Evolutionary conservation across 2,329 filamentous ascomycete species (phyloP).

Genomic region (Colletotrichum paranaense): DNA sequence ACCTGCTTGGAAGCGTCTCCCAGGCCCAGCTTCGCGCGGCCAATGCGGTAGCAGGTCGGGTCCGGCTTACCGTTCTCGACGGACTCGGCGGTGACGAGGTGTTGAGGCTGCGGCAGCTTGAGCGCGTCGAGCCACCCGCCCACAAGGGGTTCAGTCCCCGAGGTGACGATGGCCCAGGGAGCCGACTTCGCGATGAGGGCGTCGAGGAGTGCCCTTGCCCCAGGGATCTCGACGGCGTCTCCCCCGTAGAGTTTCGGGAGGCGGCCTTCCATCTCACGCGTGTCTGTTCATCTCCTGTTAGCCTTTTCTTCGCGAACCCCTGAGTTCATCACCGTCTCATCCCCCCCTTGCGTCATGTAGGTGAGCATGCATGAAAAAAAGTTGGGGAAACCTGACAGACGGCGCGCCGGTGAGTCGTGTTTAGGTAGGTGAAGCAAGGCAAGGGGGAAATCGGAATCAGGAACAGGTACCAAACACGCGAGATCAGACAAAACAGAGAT

Average conservation of each 20-base stretch:
- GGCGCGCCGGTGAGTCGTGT: not conserved
- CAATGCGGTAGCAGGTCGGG: conserved; percentile 78
- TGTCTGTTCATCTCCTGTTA: conserved; percentile 64
- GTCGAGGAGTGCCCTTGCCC: conserved; percentile 77
- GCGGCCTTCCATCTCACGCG: conserved; percentile 79
- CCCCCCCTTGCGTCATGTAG: not conserved
- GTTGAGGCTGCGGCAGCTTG: conserved; percentile 71
- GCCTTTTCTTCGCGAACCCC: not conserved
- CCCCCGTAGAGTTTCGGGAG: conserved; percentile 82
- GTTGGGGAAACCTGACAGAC: not conserved
- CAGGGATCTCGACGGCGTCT: conserved; percentile 88
- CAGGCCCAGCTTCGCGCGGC: conserved; percentile 70
- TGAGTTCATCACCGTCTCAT: not conserved
- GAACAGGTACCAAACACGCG: not conserved
- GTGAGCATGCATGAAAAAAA: not conserved
- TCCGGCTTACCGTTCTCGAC: conserved; percentile 82
- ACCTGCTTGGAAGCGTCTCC: conserved; percentile 61
- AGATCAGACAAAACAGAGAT: conserved; percentile 7
- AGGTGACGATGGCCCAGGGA: conserved; percentile 90
- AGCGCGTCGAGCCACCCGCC: conserved; percentile 78
- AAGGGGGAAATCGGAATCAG: conserved; percentile 9
- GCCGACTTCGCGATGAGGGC: conserved; percentile 70
- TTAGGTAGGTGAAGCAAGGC: conserved; percentile 20
- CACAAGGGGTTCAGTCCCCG: conserved; percentile 75
- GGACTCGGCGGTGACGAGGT: conserved; percentile 80